These are phyloP conservation scores for Torulaspora pretoriensis DNA, from an alignment of 1,139 yeast species.

Conservation along the genomic window DNA sequence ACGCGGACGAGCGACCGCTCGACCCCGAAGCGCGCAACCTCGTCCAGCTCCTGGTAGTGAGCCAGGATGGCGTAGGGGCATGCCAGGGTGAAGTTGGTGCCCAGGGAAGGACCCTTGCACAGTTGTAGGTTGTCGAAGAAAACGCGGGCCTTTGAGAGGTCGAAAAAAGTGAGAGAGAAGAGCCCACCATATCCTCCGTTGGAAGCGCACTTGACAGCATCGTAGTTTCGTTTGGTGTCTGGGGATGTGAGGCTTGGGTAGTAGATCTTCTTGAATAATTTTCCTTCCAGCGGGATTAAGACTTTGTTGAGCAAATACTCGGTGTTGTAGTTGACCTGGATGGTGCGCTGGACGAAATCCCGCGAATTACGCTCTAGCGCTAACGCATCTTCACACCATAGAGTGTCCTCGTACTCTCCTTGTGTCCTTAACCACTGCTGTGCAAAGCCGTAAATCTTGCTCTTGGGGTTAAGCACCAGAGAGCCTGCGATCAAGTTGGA, in stretches of 20 bases:
- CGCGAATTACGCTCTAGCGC: slow-evolving; percentile 89
- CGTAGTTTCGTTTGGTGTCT: slow-evolving; percentile 61
- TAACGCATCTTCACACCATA: slow-evolving; percentile 94
- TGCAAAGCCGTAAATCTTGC: slow-evolving; percentile 50
- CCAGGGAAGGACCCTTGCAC: slow-evolving; percentile 92
- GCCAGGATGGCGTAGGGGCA: slow-evolving; percentile 92
- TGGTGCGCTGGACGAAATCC: slow-evolving; percentile 70
- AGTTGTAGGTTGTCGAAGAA: slow-evolving; percentile 73
- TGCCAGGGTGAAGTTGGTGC: slow-evolving; percentile 87
- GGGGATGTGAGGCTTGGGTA: slow-evolving; percentile 58
- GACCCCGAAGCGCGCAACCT: slow-evolving; percentile 79
- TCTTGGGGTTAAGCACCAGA: slow-evolving; percentile 66
- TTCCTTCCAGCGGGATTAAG: slow-evolving; percentile 42
- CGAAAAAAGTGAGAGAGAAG: slow-evolving; percentile 68
- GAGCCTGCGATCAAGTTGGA: slow-evolving; percentile 96
- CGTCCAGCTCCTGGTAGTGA: slow-evolving; percentile 79
- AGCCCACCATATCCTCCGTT: slow-evolving; percentile 94
- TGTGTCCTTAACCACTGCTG: slow-evolving; percentile 49
- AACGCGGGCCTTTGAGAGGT: slow-evolving; percentile 59
- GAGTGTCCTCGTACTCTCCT: slow-evolving; percentile 55
- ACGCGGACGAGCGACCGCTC: slow-evolving; percentile 76
- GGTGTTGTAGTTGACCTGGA: slow-evolving; percentile 64
- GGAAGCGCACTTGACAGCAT: slow-evolving; percentile 53
- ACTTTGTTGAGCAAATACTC: slow-evolving; percentile 46
- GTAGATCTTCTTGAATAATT: slow-evolving; percentile 54